Percentiles rank a stretch among this genome's conserved stretches.
Evolutionary conservation across 2,329 filamentous ascomycete species (phyloP).

Genomic region (Pseudocercospora macadamiae): DNA sequence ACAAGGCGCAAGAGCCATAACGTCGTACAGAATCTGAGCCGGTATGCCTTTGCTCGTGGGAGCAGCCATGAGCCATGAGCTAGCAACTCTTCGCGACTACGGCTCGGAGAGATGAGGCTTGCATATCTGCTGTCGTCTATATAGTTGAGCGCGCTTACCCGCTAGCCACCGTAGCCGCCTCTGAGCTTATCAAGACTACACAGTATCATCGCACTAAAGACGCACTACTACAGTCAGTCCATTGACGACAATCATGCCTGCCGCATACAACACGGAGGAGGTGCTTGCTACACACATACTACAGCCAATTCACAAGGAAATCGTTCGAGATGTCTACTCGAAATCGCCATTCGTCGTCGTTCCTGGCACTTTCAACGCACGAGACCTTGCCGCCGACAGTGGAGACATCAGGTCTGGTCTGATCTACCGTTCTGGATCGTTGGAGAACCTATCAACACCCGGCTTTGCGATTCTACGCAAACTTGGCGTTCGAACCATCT

Average conservation of each 20-base stretch:
- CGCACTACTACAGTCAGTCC: neutral
- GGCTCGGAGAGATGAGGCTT: neutral
- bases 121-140: neutral
- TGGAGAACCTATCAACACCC: neutral
- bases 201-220: neutral
- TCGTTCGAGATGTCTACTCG: constrained; percentile 9
- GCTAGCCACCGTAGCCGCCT: neutral
- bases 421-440: constrained; percentile 2
- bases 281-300: constrained; percentile 4
- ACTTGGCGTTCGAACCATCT: constrained; percentile 9
- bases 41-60: neutral
- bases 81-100: neutral
- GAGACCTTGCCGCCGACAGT: neutral
- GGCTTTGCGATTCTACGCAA: constrained; percentile 6
- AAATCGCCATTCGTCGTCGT: constrained; percentile 8
- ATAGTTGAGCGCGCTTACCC: neutral
- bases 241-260: neutral
- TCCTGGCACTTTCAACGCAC: constrained; percentile 13
- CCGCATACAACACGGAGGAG: constrained; percentile 6
- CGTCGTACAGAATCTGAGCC: neutral
- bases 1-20: neutral
- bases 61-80: too few relatives aligned
- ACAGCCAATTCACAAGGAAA: constrained; percentile 1
- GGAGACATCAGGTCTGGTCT: neutral
- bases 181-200: constrained; percentile 4